Evolutionary conservation across 208 protist genomes (phyloP), one percentile per base, ranked within the genome.

Genomic region (Leishmania tarentolae): DNA sequence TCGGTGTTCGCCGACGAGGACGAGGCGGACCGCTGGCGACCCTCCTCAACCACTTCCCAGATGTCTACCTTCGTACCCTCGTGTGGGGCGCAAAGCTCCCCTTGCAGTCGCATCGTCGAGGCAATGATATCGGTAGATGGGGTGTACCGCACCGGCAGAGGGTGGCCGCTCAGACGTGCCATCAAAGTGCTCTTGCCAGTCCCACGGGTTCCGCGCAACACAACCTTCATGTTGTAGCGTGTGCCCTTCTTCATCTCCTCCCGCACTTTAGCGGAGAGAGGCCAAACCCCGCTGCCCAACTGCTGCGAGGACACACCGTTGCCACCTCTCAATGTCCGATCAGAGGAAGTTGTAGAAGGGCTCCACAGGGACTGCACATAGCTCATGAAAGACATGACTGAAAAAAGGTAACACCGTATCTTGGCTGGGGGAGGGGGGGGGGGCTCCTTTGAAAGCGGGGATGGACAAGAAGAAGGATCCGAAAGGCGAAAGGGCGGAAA

Each of bases 161-260:
- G 78, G 83, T 92, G 85, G 4, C 88, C 90, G 52, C 84, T 91
- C 3, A 95, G 87, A 0, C 82, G 90, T 17, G 94, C 88, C 52
- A 97, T 78, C 57, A 96, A 85, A 8, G 90, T 92, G 31, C 90
- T 91, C 79, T 97, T 96, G 42, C 94, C 94, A 5, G 86, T 89
- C 5, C 82, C 82, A 2, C 89, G 89, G 76, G 91, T 90, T 19
- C 92, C 92, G 35, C 94, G 89, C 2, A 97, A 65, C 57, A 95
- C 85, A 11, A 94, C 88, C 83, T 96, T 97, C 92, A 97, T 95
- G 82, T 97, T 95, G 77, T 90, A 90, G n/a, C 86, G 78, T 24
- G 84, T 85, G 4, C 92, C 94, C 73, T 91, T 90, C 47, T 93
- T 81, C 76, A 96, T 89, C 73, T 94, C 88, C 59, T 88, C 84